Conservation (phyloP, 345 rosid species). For the Boechera retrofracta region DNA sequence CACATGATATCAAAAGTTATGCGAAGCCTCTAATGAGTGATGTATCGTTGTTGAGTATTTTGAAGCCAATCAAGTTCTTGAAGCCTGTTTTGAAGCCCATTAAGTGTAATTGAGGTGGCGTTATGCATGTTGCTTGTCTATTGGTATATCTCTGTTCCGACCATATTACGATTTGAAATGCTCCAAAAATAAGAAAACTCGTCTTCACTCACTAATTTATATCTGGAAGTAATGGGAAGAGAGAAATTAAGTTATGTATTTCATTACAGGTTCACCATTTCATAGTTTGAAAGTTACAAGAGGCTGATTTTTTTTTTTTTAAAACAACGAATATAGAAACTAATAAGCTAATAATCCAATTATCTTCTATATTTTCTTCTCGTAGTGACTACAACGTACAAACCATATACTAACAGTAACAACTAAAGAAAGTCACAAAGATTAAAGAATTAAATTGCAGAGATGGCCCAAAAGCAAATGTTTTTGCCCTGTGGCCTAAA, state of each 20-base stretch:
- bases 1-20: no score
- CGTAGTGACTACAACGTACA: background rate
- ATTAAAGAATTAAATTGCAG: slow-evolving; percentile 38
- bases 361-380: slow-evolving; percentile 8
- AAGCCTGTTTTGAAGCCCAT: background rate
- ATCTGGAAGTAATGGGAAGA: background rate
- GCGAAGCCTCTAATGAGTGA: background rate
- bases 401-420: slow-evolving; percentile 23
- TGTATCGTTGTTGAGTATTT: background rate
- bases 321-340: slow-evolving; percentile 3
- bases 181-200: background rate
- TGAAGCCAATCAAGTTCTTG: background rate
- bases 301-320: no score
- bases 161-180: background rate
- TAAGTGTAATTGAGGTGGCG: background rate
- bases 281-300: background rate
- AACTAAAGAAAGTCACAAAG: slow-evolving; percentile 22
- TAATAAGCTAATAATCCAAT: slow-evolving; percentile 21
- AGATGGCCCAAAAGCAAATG: background rate
- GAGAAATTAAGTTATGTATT: background rate
- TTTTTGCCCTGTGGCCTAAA: no score
- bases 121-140: background rate
- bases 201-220: background rate
- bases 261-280: slow-evolving; percentile 23
- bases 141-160: background rate